Evolutionary conservation across 148 eudicot genomes (phyloP).

Genomic region (Mesembryanthemum crystallinum): DNA sequence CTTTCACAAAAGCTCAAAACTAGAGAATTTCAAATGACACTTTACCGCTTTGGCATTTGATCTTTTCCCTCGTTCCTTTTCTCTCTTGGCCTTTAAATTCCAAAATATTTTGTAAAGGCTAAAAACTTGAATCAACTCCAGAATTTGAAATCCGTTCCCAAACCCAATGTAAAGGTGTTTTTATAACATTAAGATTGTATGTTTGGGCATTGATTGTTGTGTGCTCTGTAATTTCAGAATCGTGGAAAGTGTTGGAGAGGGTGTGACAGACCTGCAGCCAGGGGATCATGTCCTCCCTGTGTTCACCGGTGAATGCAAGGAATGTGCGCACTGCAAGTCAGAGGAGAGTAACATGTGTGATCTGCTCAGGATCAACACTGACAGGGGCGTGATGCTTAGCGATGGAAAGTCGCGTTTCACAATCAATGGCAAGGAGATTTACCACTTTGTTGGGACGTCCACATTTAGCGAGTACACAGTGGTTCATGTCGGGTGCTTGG

Average conservation of each 20-base stretch:
- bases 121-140: too few species aligned
- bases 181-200: not conserved
- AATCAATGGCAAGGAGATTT: conserved; percentile 55
- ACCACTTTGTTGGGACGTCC: conserved; percentile 67
- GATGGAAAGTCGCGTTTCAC: conserved; percentile 58
- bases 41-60: too few species aligned
- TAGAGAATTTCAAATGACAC: too few species aligned
- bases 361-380: conserved; percentile 67
- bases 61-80: too few species aligned
- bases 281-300: conserved; percentile 76
- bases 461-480: conserved; percentile 76
- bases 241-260: conserved; percentile 81
- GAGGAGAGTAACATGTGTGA: conserved; percentile 77
- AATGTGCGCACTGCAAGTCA: conserved; percentile 67
- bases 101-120: too few species aligned
- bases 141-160: too few species aligned
- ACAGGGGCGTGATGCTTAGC: conserved; percentile 59
- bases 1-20: too few species aligned
- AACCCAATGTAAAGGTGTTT: too few species aligned
- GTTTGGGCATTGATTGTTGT: not conserved
- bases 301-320: conserved; percentile 67
- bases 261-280: conserved; percentile 59
- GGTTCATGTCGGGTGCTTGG: conserved; percentile 54
- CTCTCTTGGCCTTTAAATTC: too few species aligned
- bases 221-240: conserved; percentile 28